These are phyloP conservation scores for Arthromyces matolae DNA, from an alignment of 768 basidiomycete species.

Conservation along the genomic window DNA sequence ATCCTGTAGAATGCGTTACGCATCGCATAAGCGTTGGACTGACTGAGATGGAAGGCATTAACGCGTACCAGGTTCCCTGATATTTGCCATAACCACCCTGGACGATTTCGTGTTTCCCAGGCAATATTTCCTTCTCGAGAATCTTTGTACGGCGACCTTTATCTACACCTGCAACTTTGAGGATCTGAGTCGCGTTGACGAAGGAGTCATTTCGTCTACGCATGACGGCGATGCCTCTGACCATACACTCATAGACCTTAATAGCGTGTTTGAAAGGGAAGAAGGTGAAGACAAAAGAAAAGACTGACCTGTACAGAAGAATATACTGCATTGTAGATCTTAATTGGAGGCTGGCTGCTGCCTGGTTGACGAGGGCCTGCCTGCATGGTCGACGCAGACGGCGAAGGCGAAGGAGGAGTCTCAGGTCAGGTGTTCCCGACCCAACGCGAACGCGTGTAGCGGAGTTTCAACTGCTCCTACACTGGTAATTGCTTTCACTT, in stretches of 20 bases:
- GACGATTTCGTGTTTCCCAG: slow-evolving; percentile 95
- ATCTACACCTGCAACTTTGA: slow-evolving; percentile 97
- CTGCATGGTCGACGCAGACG: slow-evolving; percentile 40
- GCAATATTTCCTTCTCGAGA: slow-evolving; percentile 92
- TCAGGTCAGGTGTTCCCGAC: slow-evolving; percentile 31
- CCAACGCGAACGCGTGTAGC: slow-evolving; percentile 40
- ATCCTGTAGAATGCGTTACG: slow-evolving; percentile 81
- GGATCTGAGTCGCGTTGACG: slow-evolving; percentile 98
- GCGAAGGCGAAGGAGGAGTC: slow-evolving; percentile 19
- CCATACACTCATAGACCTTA: slow-evolving; percentile 97
- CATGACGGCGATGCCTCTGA: slow-evolving; percentile 98
- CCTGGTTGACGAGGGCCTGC: slow-evolving; percentile 40
- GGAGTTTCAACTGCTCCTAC: slow-evolving; percentile 26
- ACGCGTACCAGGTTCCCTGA: slow-evolving; percentile 91
- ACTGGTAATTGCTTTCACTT: too few species aligned
- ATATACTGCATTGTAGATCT: slow-evolving; percentile 92
- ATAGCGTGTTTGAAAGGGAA: slow-evolving; percentile 32
- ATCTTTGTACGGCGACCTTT: slow-evolving; percentile 97
- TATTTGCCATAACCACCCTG: slow-evolving; percentile 99
- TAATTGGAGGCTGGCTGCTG: slow-evolving; percentile 54
- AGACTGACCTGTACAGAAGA: slow-evolving; percentile 73
- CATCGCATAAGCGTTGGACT: not conserved
- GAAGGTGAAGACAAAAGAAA: slow-evolving; percentile 2
- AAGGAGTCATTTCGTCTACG: slow-evolving; percentile 90
- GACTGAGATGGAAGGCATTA: slow-evolving; percentile 2